phyloP scores from a whole-genome alignment of 73 alveolate species.

The Uronychia setigera region DNA sequence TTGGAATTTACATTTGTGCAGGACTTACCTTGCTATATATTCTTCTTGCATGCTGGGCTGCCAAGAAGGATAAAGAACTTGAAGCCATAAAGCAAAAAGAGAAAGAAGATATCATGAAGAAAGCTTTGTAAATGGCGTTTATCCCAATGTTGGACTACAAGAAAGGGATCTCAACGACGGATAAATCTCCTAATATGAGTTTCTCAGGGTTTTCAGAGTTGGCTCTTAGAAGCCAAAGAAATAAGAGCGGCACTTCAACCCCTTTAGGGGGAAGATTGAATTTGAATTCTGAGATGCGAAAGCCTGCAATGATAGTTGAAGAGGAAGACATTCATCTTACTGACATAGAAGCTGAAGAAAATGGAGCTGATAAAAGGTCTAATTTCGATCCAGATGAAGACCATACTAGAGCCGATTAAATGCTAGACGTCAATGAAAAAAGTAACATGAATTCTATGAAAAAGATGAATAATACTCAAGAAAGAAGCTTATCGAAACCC shows the following conservation, averaged over 20 bases:
- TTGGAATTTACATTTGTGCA: background rate
- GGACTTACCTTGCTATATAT: background rate
- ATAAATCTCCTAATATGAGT: background rate
- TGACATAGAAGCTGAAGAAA: too few species aligned
- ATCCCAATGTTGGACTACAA: background rate
- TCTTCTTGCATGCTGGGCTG: background rate
- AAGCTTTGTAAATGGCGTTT: background rate
- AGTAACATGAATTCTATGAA: too few species aligned
- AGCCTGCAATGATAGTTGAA: constrained; percentile 1
- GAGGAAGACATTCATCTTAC: background rate
- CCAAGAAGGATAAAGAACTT: background rate
- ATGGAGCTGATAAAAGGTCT: too few species aligned
- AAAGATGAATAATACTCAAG: too few species aligned
- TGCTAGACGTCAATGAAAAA: too few species aligned
- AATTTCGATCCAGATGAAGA: too few species aligned
- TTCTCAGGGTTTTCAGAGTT: background rate
- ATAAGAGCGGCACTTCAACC: too few species aligned
- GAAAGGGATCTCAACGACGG: background rate
- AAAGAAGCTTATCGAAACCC: too few species aligned
- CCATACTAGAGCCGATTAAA: too few species aligned
- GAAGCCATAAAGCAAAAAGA: background rate
- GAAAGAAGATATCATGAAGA: background rate
- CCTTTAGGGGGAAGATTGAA: background rate
- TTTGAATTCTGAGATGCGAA: background rate
- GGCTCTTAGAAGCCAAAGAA: too few species aligned